phyloP scores from a whole-genome alignment of 306 rosid genomes.

The Corylus heterophylla region DNA sequence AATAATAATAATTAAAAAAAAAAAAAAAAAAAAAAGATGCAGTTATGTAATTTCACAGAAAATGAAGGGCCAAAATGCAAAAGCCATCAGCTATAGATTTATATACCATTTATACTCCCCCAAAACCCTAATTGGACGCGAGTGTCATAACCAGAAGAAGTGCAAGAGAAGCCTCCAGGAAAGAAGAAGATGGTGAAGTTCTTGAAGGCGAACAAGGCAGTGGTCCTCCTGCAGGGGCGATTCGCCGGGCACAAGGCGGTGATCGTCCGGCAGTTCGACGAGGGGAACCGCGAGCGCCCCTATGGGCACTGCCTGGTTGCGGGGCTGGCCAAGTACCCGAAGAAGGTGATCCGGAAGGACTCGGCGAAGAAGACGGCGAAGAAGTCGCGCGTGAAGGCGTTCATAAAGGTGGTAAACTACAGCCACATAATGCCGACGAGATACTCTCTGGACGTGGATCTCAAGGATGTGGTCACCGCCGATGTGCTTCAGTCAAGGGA shows the following conservation, averaged over 20 bases:
- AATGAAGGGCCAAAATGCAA: no score
- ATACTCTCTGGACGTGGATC: slow-evolving; percentile 46
- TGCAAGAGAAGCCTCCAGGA: not conserved
- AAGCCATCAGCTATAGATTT: no score
- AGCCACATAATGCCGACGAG: slow-evolving; percentile 48
- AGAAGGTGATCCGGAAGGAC: slow-evolving; percentile 42
- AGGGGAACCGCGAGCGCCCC: slow-evolving; percentile 38
- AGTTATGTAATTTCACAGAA: no score
- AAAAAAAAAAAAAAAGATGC: no score
- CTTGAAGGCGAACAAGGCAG: slow-evolving; percentile 41
- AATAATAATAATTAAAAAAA: no score
- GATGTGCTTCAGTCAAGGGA: slow-evolving; percentile 32
- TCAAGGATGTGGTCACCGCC: slow-evolving; percentile 32
- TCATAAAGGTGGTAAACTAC: slow-evolving; percentile 40
- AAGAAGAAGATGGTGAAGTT: slow-evolving; percentile 39
- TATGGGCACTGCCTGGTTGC: slow-evolving; percentile 47
- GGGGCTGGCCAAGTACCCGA: slow-evolving; percentile 37
- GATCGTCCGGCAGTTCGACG: slow-evolving; percentile 33
- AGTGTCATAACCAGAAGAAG: no score
- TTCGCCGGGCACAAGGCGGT: slow-evolving; percentile 45
- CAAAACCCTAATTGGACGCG: no score
- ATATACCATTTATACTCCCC: no score
- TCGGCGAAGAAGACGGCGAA: slow-evolving; percentile 39
- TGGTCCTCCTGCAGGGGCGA: slow-evolving; percentile 41
- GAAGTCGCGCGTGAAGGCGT: slow-evolving; percentile 45